phyloP scores from a whole-genome alignment of 805 yeast genomes.

The Nakazawaea sp. region DNA sequence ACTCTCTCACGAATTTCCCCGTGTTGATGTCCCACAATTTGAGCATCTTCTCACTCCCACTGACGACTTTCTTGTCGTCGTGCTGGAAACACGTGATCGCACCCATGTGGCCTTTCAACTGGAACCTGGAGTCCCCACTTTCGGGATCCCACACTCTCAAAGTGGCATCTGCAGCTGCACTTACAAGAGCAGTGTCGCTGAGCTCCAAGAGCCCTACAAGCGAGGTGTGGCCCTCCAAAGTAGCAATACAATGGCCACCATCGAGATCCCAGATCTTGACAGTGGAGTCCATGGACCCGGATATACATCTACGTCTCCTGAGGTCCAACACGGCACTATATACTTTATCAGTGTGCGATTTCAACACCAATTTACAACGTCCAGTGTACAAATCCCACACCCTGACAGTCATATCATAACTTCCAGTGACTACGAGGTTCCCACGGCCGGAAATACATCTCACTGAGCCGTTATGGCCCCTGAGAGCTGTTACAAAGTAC shows the following conservation, averaged over 20 bases:
- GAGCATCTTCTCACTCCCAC: conserved; percentile 85
- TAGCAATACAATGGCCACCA: conserved; percentile 61
- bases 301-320: conserved; percentile 69
- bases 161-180: conserved; percentile 95
- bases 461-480: conserved; percentile 77
- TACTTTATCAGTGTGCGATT: conserved; percentile 83
- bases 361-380: conserved; percentile 61
- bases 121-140: conserved; percentile 55
- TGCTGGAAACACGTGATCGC: conserved; percentile 94
- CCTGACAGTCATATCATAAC: conserved; percentile 83
- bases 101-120: conserved; percentile 73
- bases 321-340: conserved; percentile 84
- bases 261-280: conserved; percentile 86
- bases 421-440: conserved; percentile 77
- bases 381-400: conserved; percentile 87
- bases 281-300: conserved; percentile 87
- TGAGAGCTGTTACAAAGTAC: conserved; percentile 57
- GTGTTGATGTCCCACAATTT: conserved; percentile 81
- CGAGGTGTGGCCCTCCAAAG: conserved; percentile 83
- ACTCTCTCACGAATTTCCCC: conserved; percentile 69
- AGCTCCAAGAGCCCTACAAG: conserved; percentile 83
- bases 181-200: conserved; percentile 68
- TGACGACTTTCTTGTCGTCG: conserved; percentile 74
- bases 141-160: conserved; percentile 90
- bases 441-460: conserved; percentile 86